Evolutionary conservation across 768 basidiomycete species (phyloP), one percentile per base, ranked within the genome.

Genomic region (Candolleomyces aberdarensis): DNA sequence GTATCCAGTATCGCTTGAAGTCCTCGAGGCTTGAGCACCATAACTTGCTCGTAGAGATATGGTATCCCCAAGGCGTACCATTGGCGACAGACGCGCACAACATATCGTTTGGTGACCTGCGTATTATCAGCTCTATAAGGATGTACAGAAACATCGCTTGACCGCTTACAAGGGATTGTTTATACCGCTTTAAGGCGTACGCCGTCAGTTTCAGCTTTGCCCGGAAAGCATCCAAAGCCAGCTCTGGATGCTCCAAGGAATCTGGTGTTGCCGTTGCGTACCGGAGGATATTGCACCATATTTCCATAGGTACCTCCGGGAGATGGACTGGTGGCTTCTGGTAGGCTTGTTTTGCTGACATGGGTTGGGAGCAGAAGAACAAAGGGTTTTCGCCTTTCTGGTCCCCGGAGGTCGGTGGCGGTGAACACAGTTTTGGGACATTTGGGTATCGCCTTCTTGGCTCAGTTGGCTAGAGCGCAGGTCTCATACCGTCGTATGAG

Each of bases 81-180:
- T 32, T 66, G 32, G 32, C 65, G 72, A 61, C 67, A 73, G 14
- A 72, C 72, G 13, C 61, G 64, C 11, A 70, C 64, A 39, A 72
- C 56, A 63, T 64, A 61, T 11, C 68, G 59, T 60, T 69, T 73
- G 11, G 67, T 67, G 13, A 67, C 57, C 72, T 73, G 2, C 26
- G 32, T 14, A 26, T 32, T 32, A 11, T 31, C 31, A 53, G 32
- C 15, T 53, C 50, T 1, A 15, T 32, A 20, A 19, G 19, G 22
- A 41, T 19, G 19, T n/a, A 14, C 8, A 39, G 46, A 14, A 20
- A 36, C 5, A 46, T 26, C 19, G 20, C 11, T n/a, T 10, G 29
- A 15, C 19, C 6, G 10, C 50, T 20, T 26, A 49, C 14, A 49
- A 48, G 46, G 13, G 31, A 20, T 43, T n/a, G 8, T 19, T 9